Base-by-base conservation (phyloP, 2,329 filamentous ascomycete genomes). In the Monosporascus sp. region DNA sequence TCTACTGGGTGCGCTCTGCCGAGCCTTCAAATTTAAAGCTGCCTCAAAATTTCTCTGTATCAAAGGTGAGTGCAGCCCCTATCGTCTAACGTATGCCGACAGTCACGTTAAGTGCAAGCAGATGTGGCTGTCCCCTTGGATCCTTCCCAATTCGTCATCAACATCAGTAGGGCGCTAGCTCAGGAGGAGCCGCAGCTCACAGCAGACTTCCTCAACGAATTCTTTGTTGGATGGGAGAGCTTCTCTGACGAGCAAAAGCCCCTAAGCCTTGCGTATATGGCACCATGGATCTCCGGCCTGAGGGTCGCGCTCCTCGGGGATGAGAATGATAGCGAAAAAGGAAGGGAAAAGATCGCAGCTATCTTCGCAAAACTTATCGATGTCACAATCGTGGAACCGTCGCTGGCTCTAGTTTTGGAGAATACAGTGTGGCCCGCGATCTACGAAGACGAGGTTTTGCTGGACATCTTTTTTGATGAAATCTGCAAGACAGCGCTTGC, bases 211-310 rank as follows among this genome's bases (percentile, higher is more conserved):
- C 64, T 88, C 40, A 87, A 85, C n/a, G 85, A 88, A 61, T 88
- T 88, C 64, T 88, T 88, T 54, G 83, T 87, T 24, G 83, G 85
- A 19, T 88, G 85, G 85, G 84, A 86, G 59, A 86, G 84, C 61
- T 85, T 87, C 60, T 79, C 82, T 1, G 81, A 85, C 36, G 81
- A 86, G 52, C 85, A 88, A 63, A 83, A 85, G 59, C 82, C 84
- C 1, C 65, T 88, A 24, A 86, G 84, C 59, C 73, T 88, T 31
- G 80, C 84, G 6, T 88, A 88, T 64, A 86, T 88, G 81, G 82
- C 84, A 6, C 85, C 85, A 2, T 88, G 85, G 85, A 72, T 88
- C 38, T 75, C 80, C 6, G 80, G 83, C 14, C 69, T 88, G 36
- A 79, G 85, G 48, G 82, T 78, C 2, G 78, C 79, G 52, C 74